Base-by-base conservation (phyloP, 2,329 filamentous ascomycete species). In the Pyricularia sp. region DNA sequence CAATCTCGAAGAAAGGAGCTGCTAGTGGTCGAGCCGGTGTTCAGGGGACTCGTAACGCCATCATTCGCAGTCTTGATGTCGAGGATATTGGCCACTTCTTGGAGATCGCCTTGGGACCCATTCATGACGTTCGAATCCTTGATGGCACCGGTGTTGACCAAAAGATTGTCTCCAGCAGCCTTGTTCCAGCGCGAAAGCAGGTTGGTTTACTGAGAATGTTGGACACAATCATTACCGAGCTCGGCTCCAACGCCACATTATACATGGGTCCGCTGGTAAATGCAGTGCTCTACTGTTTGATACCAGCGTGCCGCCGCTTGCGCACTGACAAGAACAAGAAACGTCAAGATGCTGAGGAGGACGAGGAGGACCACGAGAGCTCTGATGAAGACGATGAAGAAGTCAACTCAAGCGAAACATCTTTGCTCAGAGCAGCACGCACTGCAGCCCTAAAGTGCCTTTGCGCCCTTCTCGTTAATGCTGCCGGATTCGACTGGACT, bases 171-270 rank as follows among this genome's bases (percentile, higher is more conserved):
- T 77, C 82, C 0, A 79, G 83, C 31, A 86, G 92, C 64, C 71
- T 90, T 14, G 79, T 94, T 30, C 85, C 87, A 20, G 80, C 86
- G 12, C 88, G 94, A 74, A 95, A 94, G 78, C 94, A 97, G 78
- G 86, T 95, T 70, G 95, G 96, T 82, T 88, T 97, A 76, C 81
- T 97, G 67, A 97, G 96, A 76, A 95, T 98, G 92, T 84, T 95
- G 66, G 90, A 93, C 70, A 89, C 94, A 12, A 88, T 98, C 76
- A 88, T 98, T 70, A 90, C 91, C 69, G 93, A 95, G 68, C 85
- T 98, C 50, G 93, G 94, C 68, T 88, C 86, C 5, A 90, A 89
- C 68, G 87, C 96, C 68, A 79, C 83, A 2, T 85, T 88, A 0
- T 94, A 92, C 73, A 85, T 90, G 66, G 81, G 85, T 20, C 85